Evolutionary conservation across 805 yeast species (phyloP), one percentile per base, ranked within the genome.

Genomic region (Priceomyces haplophilus): DNA sequence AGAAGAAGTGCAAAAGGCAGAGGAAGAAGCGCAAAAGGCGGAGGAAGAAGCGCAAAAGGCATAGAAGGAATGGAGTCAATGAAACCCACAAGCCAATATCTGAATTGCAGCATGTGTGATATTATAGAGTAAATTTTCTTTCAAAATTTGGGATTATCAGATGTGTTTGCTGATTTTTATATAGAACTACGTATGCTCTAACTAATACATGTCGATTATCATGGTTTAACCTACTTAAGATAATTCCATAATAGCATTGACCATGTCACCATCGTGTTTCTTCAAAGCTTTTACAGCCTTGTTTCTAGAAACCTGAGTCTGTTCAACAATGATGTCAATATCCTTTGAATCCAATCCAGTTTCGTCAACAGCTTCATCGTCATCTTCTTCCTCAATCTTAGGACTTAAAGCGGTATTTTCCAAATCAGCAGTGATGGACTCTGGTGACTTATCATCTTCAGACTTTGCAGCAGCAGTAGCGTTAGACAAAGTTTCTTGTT

Each of bases 241-340:
- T 67, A 85, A 76, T 52, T 85, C 82, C 96, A 91, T 88, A 69
- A 91, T 88, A 56, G 98, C 91, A 67, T 90, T 89, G 65, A 93
- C 97, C 72, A 93, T 83, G 69, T 93, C 98, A 69, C 90, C 89
- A 58, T 86, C 79, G 77, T 90, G 88, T 55, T 79, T 83, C 67
- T 78, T 85, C 69, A 93, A 79, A 57, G 97, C 96, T 69, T 85
- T 85, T 58, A 81, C 87, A 52, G 98, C 98, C 78, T 88, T 87
- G 58, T 80, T 81, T 75, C 89, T 83, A 43, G 96, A 79, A 50
- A 82, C 93, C 61, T 82, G 84, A 60, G 97, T 85, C 77, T 91
- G 99, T 65, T 88, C 93, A 64, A 85, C 77, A 60, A 93, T 85
- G 64, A 93, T 78, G 55, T 83, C 84, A 59, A 93, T 80, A 64